Base-by-base conservation (phyloP, 495 filamentous ascomycete species). In the Aspergillus homomorphus region DNA sequence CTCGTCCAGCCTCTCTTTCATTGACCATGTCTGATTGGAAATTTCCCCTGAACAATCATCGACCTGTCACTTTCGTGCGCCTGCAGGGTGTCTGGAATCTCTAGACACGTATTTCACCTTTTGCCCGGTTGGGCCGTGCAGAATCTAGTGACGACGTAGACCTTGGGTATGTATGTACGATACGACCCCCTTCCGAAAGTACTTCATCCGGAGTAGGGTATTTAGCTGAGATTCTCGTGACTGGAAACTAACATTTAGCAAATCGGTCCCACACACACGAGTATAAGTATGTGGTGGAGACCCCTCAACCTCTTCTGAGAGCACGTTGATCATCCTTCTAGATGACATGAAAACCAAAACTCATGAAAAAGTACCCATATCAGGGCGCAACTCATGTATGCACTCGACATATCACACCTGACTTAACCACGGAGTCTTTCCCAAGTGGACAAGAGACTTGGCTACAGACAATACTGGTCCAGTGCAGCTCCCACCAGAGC, bases 1-100 rank as follows among this genome's bases (percentile, higher is more conserved):
- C 54, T 53, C 51, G 53, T 45, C 56, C 57, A 38, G 45, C 56
- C 48, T 28, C 14, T 53, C 18, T 9, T 46, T 51, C 38, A 18
- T 20, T 45, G 53, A 23, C 48, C 48, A n/a, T 30, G 48, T 18
- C 48, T 45, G 49, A 23, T 48, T 56, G 54, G 45, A 15, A 54
- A 14, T 18, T 56, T 52, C 54, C 58, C 58, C 55, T 58, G 58
- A 43, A 44, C 38, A n/a, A 51, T 53, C 46, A 22, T 26, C 48
- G 54, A 62, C 59, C 53, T 45, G 54, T 49, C 54, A 21, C 9
- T 50, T 56, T 21, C 20, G 8, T 18, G 14, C 44, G 30, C 45
- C 28, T 56, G 26, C 54, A 28, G 54, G 16, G 30, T 24, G 45
- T 46, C 21, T 20, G 20, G 51, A n/a, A 53, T 41, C 28, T 28